Evolutionary conservation across 2,329 filamentous ascomycete genomes (phyloP), one percentile per base, ranked within the genome.

Genomic region (Colletotrichum caudatum): DNA sequence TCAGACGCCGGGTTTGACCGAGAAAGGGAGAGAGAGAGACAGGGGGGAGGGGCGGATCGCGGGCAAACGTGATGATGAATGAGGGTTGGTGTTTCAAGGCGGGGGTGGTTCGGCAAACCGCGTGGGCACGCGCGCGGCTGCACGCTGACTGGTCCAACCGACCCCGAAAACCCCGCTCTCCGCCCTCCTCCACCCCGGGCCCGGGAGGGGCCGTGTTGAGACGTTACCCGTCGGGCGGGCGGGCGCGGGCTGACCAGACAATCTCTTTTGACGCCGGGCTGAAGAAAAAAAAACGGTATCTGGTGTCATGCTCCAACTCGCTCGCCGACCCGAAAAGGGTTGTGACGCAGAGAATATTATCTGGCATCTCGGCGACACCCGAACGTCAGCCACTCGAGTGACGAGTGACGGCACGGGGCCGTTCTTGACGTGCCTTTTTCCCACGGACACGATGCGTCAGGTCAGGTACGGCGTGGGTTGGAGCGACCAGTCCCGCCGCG

Each of bases 81-180:
- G 57, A 16, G 23, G 46, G 46, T 48, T 41, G 57, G 14, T 37
- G 48, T 51, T 29, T 4, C 33, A 54, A 53, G 60, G 60, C 60
- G 60, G 60, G 60, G n/a, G n/a, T n/a, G n/a, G 60, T 63, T 51
- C 23, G 35, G 35, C 23, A 29, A 44, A 35, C 23, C 26, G 18
- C 7, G 12, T 9, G n/a, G 20, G 23, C 18, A n/a, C 46, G 46
- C 46, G 46, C 20, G 33, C 29, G 29, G 29, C 29, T 33, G 33
- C 53, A 35, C 44, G 60, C 60, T 63, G 60, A 63, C 60, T 63
- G 46, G 51, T 53, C 60, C 44, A 50, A n/a, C 59, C 41, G 23
- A 29, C 58, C 57, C 57, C 56, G n/a, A 29, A 29, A 29, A 29
- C 56, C 57, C 33, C 48, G 57, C 33, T 29, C 63, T n/a, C n/a